phyloP scores from a whole-genome alignment of 331 rosid species.

The Cydonia oblonga region DNA sequence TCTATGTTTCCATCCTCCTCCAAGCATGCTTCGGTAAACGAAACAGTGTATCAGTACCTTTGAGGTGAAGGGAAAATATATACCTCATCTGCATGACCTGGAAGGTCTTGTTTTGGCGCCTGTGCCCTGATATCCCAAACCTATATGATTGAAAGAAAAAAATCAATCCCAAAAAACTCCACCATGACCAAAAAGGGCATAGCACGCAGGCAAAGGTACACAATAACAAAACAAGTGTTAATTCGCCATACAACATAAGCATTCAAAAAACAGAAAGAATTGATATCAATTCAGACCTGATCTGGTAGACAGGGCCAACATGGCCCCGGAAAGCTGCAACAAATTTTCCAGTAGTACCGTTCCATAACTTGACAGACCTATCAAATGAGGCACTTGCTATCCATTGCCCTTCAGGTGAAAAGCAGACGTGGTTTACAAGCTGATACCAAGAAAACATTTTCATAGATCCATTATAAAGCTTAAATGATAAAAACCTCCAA shows the following conservation, averaged over 20 bases:
- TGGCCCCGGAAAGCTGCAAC: no score
- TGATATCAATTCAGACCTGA: not conserved
- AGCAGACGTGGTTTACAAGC: conserved; percentile 86
- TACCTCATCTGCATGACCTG: conserved; percentile 96
- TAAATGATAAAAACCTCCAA: not conserved
- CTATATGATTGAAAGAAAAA: conserved; percentile 17
- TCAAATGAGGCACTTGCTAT: conserved; percentile 94
- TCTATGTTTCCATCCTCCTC: not conserved
- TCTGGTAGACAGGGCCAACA: no score
- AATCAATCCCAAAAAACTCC: not conserved
- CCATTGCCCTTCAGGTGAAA: conserved; percentile 99
- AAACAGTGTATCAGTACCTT: not conserved
- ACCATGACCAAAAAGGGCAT: not conserved
- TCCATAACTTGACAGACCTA: conserved; percentile 90
- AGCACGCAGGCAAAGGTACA: not conserved
- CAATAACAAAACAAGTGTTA: not conserved
- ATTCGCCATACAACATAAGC: conserved; percentile 8
- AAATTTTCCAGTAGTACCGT: conserved; percentile 55
- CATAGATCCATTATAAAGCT: conserved; percentile 2
- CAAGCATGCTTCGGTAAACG: not conserved
- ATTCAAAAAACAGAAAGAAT: not conserved
- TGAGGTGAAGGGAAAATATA: conserved; percentile 19
- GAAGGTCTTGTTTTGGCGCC: conserved; percentile 86
- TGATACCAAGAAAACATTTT: conserved; percentile 22
- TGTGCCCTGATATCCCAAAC: conserved; percentile 85